These are phyloP conservation scores for Suillus alpinus DNA, from an alignment of 768 basidiomycete genomes.

Conservation along the genomic window DNA sequence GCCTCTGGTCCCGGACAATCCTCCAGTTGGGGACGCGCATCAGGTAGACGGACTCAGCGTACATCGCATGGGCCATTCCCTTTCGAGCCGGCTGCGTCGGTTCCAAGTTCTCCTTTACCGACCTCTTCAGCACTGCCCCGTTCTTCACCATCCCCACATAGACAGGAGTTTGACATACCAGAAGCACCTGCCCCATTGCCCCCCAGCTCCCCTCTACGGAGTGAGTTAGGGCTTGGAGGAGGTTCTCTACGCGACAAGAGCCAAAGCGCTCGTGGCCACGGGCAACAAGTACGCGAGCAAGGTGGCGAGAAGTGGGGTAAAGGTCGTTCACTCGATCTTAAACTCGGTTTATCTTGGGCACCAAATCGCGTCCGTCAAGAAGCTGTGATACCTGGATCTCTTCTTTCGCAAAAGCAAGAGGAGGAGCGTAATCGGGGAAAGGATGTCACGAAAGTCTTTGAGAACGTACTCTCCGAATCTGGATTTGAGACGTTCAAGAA, in stretches of 20 bases:
- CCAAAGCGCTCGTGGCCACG: slow-evolving; percentile 20
- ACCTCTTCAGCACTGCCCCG: slow-evolving; percentile 17
- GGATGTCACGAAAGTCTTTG: slow-evolving; percentile 38
- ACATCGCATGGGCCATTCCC: slow-evolving; percentile 59
- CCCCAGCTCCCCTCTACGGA: slow-evolving; percentile 23
- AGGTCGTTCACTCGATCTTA: slow-evolving; percentile 71
- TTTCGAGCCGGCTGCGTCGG: slow-evolving; percentile 67
- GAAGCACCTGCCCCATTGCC: slow-evolving; percentile 12
- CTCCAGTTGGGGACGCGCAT: slow-evolving; percentile 59
- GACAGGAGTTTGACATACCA: slow-evolving; percentile 2
- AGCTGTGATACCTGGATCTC: slow-evolving; percentile 48
- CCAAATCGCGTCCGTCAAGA: slow-evolving; percentile 65
- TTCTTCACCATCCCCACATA: slow-evolving; percentile 8
- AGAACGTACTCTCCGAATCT: slow-evolving; percentile 32
- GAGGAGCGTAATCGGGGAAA: slow-evolving; percentile 20
- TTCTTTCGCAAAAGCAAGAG: slow-evolving; percentile 20
- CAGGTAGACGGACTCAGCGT: slow-evolving; percentile 38
- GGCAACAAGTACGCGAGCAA: slow-evolving; percentile 12
- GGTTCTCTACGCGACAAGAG: slow-evolving; percentile 24
- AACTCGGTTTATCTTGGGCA: slow-evolving; percentile 70
- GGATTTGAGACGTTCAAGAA: slow-evolving; percentile 50
- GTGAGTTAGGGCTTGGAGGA: slow-evolving; percentile 30
- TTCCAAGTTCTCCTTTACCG: slow-evolving; percentile 36
- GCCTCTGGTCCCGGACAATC: slow-evolving; percentile 36
- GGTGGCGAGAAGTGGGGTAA: slow-evolving; percentile 39